Base-by-base conservation (phyloP, 495 filamentous ascomycete species). In the Pyrenula massariospora region DNA sequence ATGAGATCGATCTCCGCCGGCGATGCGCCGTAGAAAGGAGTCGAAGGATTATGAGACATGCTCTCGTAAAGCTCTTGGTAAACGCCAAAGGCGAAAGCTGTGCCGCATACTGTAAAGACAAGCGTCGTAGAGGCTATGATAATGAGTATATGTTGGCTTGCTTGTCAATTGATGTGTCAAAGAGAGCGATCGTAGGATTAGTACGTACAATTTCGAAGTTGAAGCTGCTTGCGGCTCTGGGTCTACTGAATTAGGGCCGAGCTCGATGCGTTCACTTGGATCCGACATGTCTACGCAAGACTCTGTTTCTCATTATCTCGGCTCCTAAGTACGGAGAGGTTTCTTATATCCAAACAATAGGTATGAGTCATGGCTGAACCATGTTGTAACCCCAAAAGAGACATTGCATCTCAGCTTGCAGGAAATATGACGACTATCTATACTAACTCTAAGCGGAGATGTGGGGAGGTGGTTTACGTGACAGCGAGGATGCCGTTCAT, bases 31-130 rank as follows among this genome's bases (percentile, higher is more conserved):
- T 60, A 66, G 56, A 76, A 76, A 0, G 73, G 73, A 0, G 58
- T 66, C 22, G 60, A 56, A 3, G 60, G 60, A 1, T 64, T 50
- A 22, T 59, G 60, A 1, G 67, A 57, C 62, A 76, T 63, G 11
- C 66, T 61, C 48, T 76, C 71, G 56, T 74, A 77, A 0, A 76
- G 66, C 8, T 68, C 70, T 65, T 77, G 71, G 52, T 71, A 77
- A 24, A 77, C 65, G 21, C 73, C 74, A 48, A 73, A 76, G 10
- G 71, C 62, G 55, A 77, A 77, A 54, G 70, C 69, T 19, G 75
- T 63, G 12, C 71, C 73, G 42, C 71, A 76, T 54, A 63, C 64
- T 24, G 70, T 73, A 51, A 76, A 73, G 3, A 66, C 62, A 2
- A 73, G 58, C 10, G 61, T 57, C 12, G 65, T 68, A 22, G 70